Evolutionary conservation across 805 yeast genomes (phyloP).

Genomic region (Metschnikowia cerradonensis): DNA sequence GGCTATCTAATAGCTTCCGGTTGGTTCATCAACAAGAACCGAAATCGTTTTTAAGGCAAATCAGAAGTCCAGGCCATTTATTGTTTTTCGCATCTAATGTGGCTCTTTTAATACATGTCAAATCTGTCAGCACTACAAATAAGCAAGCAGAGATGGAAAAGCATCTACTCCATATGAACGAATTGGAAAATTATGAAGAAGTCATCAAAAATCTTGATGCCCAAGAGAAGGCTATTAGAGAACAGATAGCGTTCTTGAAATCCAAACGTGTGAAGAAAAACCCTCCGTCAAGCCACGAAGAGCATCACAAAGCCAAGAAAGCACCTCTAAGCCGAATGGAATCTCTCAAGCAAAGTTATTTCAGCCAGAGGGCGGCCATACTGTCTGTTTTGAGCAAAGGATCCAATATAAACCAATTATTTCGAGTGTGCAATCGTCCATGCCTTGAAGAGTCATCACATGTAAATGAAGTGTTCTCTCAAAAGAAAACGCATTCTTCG

Average conservation of each 20-base stretch:
- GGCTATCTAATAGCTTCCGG: conserved; percentile 7
- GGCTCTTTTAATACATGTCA: conserved; percentile 16
- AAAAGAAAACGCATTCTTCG: conserved; percentile 8
- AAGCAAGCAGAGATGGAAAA: conserved; percentile 7
- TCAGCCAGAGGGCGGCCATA: not conserved
- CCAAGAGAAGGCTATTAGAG: conserved; percentile 10
- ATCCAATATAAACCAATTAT: not conserved
- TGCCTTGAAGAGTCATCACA: not conserved
- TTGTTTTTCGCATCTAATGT: conserved; percentile 17
- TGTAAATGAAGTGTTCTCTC: not conserved
- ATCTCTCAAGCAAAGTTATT: not conserved
- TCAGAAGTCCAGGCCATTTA: conserved; percentile 17
- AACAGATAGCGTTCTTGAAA: conserved; percentile 9
- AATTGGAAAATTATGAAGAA: conserved; percentile 13
- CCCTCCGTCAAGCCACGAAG: not conserved
- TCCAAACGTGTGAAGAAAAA: not conserved
- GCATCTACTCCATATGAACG: conserved; percentile 10
- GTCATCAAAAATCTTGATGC: conserved; percentile 15
- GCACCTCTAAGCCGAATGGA: not conserved
- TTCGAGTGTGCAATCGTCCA: not conserved
- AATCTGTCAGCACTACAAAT: conserved; percentile 10
- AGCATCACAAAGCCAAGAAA: not conserved
- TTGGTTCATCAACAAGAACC: conserved; percentile 10
- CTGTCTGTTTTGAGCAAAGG: not conserved
- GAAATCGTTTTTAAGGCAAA: conserved; percentile 10